Percentiles rank a stretch among this genome's conserved stretches.
phyloP scores from a whole-genome alignment of 768 basidiomycete species.

The Psilocybe cubensis region DNA sequence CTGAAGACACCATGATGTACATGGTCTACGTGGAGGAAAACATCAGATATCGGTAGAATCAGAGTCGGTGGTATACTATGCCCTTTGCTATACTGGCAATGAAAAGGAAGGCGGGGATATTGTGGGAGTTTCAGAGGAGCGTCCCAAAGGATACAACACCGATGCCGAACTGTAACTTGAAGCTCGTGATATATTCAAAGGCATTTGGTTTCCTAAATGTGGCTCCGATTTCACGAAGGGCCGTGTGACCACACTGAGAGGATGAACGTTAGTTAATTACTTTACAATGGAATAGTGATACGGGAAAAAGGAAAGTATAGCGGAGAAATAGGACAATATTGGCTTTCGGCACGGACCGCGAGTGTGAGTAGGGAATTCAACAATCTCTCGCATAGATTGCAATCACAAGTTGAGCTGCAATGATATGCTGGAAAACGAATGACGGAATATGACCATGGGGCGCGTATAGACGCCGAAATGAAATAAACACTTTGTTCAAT shows the following conservation, averaged over 20 bases:
- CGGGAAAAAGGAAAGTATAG: constrained; percentile 11
- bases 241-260: constrained; percentile 31
- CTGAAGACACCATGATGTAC: not conserved
- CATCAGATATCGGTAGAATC: constrained; percentile 1
- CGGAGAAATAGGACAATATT: constrained; percentile 7
- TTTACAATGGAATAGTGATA: constrained; percentile 2
- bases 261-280: constrained; percentile 7
- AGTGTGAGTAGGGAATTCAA: not conserved
- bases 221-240: constrained; percentile 60
- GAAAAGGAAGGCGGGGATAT: constrained; percentile 14
- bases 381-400: not conserved
- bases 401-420: not conserved
- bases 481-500: not conserved
- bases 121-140: constrained; percentile 13
- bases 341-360: not conserved
- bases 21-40: not conserved
- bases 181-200: constrained; percentile 48
- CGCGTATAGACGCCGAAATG: constrained; percentile 5
- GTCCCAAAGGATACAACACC: constrained; percentile 9
- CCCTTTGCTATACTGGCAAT: not conserved
- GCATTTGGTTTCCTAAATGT: constrained; percentile 63
- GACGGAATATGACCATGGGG: constrained; percentile 12
- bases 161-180: constrained; percentile 18
- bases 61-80: constrained; percentile 7
- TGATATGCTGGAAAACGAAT: not conserved